Percentiles rank a stretch among this genome's conserved stretches.
phyloP scores from a whole-genome alignment of 495 filamentous ascomycete genomes.

The Podospora conica region DNA sequence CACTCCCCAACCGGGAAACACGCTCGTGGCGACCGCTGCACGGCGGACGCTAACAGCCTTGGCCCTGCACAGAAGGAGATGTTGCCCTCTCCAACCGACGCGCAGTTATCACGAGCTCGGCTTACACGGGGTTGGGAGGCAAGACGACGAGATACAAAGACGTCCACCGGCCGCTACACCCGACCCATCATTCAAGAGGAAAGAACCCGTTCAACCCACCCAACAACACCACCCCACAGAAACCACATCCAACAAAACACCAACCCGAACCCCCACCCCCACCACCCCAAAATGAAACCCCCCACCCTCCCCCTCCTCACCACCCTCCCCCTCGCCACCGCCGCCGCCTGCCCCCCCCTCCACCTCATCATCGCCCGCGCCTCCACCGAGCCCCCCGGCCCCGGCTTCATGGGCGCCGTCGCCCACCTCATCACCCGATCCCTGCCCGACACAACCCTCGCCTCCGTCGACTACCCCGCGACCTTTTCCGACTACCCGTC shows the following conservation, averaged over 20 bases:
- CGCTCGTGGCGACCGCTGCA: not conserved
- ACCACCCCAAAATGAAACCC: not conserved
- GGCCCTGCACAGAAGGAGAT: not conserved
- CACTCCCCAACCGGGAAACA: not conserved
- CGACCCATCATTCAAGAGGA: no score
- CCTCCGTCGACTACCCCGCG: slow-evolving; percentile 25
- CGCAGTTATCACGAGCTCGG: not conserved
- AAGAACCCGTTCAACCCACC: no score
- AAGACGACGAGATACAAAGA: not conserved
- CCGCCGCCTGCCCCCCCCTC: not conserved
- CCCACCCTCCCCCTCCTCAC: not conserved
- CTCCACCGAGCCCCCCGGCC: slow-evolving; percentile 18
- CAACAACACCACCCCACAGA: no score
- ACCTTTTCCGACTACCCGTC: slow-evolving; percentile 42
- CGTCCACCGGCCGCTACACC: no score
- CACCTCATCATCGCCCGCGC: slow-evolving; percentile 26
- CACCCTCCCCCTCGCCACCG: not conserved
- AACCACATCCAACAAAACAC: no score
- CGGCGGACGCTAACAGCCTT: not conserved
- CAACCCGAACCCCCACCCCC: no score
- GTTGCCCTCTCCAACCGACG: not conserved
- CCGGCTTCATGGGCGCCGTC: slow-evolving; percentile 21
- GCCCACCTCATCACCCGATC: slow-evolving; percentile 15
- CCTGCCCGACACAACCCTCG: slow-evolving; percentile 19
- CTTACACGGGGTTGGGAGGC: not conserved